These are phyloP conservation scores for Medicago truncatula DNA, from an alignment of 306 rosid genomes.

Conservation along the genomic window MtrunA17r5.0-ANR NC_053048.1:53272001-53272500, in stretches of 20 bases:
- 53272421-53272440: slow-evolving; percentile 7
- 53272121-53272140: slow-evolving; percentile 62
- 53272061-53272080: slow-evolving; percentile 86
- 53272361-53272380: slow-evolving; percentile 19
- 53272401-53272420: slow-evolving; percentile 11
- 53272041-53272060: slow-evolving; percentile 77
- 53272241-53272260: slow-evolving; percentile 22
- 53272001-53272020: slow-evolving; percentile 80
- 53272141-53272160: slow-evolving; percentile 31
- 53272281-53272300: slow-evolving; percentile 16
- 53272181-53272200: slow-evolving; percentile 12
- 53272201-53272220: background rate
- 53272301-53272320: slow-evolving; percentile 27
- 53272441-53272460: slow-evolving; percentile 15
- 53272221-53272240: slow-evolving; percentile 17
- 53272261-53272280: background rate
- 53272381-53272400: slow-evolving; percentile 19
- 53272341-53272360: slow-evolving; percentile 12
- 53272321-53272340: background rate
- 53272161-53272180: slow-evolving; percentile 27
- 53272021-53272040: slow-evolving; percentile 73
- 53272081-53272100: slow-evolving; percentile 76
- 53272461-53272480: slow-evolving; percentile 24
- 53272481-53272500: slow-evolving; percentile 34
- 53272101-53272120: slow-evolving; percentile 98